Percentiles rank a stretch among this genome's conserved stretches.
These are phyloP conservation scores for Rubia yunnanensis DNA, from an alignment of 257 asterid genomes.

Conservation along the genomic window DNA sequence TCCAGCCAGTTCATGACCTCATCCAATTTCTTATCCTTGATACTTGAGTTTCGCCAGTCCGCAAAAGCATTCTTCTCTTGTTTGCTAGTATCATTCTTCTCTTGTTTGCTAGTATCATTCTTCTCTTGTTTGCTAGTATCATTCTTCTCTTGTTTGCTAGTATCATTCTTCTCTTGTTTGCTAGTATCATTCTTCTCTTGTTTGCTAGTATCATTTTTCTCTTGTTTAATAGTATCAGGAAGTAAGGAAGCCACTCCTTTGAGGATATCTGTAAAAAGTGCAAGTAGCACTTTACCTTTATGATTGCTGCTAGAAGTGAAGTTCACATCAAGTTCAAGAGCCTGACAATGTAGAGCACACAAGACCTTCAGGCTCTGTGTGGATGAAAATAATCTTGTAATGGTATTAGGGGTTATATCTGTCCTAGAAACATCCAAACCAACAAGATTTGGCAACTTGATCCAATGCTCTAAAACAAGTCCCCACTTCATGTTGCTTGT, in stretches of 20 bases:
- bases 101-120: background rate
- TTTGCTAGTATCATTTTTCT: no score
- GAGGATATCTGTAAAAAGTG: constrained; percentile 45
- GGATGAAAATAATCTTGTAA: constrained; percentile 44
- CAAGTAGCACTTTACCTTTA: constrained; percentile 57
- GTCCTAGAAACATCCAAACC: constrained; percentile 87
- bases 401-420: constrained; percentile 34
- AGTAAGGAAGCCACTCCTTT: constrained; percentile 50
- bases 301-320: constrained; percentile 42
- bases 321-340: constrained; percentile 46
- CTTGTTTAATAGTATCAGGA: constrained; percentile 23
- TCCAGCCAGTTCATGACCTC: constrained; percentile 70
- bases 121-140: background rate
- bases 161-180: constrained; percentile 13
- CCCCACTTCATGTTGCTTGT: constrained; percentile 53
- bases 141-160: constrained; percentile 8
- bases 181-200: background rate
- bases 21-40: constrained; percentile 35
- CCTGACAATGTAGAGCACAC: constrained; percentile 60
- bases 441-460: constrained; percentile 42
- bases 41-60: constrained; percentile 33
- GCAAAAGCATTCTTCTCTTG: constrained; percentile 42
- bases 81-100: constrained; percentile 23
- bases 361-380: constrained; percentile 50
- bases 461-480: constrained; percentile 41